Evolutionary conservation across 768 basidiomycete genomes (phyloP), one percentile per base, ranked within the genome.

Genomic region (Lactarius quietus): DNA sequence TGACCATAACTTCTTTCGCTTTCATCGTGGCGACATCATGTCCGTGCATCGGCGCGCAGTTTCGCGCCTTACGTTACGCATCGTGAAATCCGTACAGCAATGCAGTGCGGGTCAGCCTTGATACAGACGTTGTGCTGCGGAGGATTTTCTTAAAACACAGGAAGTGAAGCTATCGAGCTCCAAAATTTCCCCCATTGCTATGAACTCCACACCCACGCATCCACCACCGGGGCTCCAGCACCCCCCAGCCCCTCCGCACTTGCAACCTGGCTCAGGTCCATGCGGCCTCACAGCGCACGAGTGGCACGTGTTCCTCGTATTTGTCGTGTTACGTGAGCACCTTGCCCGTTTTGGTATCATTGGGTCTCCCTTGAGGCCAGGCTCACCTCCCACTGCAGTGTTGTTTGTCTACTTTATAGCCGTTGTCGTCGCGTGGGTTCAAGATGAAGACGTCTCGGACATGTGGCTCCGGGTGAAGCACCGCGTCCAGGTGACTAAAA

Each of bases 381-480:
- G 20, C 23, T 15, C 48, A 51, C 23, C 23, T 5, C 23, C 48
- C 29, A 39, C 26, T 20, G 15, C 55, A 66, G 65, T 66, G 3
- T 23, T 43, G 23, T 1, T 66, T 7, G 26, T 15, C 57, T 28
- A 52, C 26, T 10, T 58, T 8, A 7, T 54, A 12, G 39, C 26
- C 12, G 6, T 66, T 2, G 28, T 66, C 39, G 41, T 54, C 39
- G 28, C 65, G 31, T 36, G 65, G 52, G 1, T 23, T 6, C 33
- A 1, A 3, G 36, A 31, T 15, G 48, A 58, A 52, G 53, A 23
- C 26, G 28, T 53, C 15, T 53, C 39, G 26, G 6, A 39, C 1
- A 14, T 62, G 2, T 66, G 65, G 61, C 33, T 53, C 15, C 23
- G 20, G 18, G 31, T 41, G 38, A 61, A 66, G 39, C 2, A 28